Evolutionary conservation across 768 basidiomycete species (phyloP).

Genomic region (Boletus barrowsii): DNA sequence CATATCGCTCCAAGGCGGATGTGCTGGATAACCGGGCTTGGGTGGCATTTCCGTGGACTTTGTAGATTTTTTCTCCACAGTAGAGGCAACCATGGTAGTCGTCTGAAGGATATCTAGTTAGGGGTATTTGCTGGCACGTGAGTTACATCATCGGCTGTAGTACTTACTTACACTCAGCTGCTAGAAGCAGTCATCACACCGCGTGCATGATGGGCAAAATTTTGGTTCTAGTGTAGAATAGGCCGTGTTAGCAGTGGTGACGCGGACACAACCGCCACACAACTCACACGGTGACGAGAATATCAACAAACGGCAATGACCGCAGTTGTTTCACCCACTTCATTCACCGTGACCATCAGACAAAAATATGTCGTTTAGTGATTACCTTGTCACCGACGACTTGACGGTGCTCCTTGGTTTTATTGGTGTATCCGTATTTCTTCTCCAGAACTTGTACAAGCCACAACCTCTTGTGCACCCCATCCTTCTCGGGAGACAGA

Average conservation of each 20-base stretch:
- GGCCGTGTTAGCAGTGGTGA: too few species aligned
- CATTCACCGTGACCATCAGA: background rate
- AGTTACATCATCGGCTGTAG: background rate
- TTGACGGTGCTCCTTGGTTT: constrained; percentile 74
- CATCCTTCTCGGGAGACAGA: constrained; percentile 89
- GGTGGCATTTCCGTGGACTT: background rate
- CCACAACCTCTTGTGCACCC: constrained; percentile 88
- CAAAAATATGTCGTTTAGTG: constrained; percentile 42
- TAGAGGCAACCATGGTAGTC: constrained; percentile 9
- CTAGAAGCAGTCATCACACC: too few species aligned
- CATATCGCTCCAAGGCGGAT: constrained; percentile 53
- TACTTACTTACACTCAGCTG: too few species aligned
- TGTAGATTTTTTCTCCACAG: constrained; percentile 10
- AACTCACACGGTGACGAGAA: too few species aligned
- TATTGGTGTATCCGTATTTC: constrained; percentile 71
- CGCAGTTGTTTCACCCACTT: background rate
- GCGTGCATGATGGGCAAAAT: background rate
- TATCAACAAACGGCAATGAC: constrained; percentile 5
- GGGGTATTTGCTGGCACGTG: constrained; percentile 7
- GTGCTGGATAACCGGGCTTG: constrained; percentile 32
- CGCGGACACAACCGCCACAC: too few species aligned
- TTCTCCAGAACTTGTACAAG: constrained; percentile 74
- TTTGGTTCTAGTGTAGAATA: background rate
- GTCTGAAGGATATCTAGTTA: background rate
- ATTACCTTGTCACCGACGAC: constrained; percentile 74